Conservation (phyloP, 148 eudicot genomes). For the Mesembryanthemum crystallinum region DNA sequence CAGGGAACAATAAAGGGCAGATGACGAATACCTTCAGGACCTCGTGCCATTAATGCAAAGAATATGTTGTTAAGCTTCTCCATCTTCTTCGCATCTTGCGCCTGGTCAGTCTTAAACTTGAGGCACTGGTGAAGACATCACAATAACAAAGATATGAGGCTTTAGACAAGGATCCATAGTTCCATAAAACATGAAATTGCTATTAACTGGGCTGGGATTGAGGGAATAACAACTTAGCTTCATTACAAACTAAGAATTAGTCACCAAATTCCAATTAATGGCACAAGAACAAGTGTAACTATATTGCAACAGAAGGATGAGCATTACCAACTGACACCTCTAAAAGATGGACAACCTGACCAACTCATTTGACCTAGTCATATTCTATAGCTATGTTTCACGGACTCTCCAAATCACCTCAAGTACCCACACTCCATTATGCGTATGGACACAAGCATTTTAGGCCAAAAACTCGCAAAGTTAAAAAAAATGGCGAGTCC, state of each 20-base stretch:
- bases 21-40: conserved; percentile 67
- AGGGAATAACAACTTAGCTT: background rate
- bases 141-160: background rate
- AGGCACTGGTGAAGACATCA: conserved; percentile 48
- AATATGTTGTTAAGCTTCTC: conserved; percentile 89
- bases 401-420: too few species aligned
- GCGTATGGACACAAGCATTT: too few species aligned
- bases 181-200: background rate
- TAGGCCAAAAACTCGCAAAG: too few species aligned
- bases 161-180: background rate
- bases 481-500: too few species aligned
- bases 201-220: background rate
- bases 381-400: background rate
- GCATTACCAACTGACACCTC: background rate
- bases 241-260: background rate
- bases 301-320: background rate
- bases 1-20: background rate
- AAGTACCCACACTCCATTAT: too few species aligned
- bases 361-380: background rate
- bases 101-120: conserved; percentile 94
- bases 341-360: background rate
- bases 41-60: conserved; percentile 89
- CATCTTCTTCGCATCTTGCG: conserved; percentile 93
- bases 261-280: background rate
- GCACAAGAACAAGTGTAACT: background rate